Evolutionary conservation across 2,329 filamentous ascomycete genomes (phyloP).

Genomic region (Epichloe aotearoae): DNA sequence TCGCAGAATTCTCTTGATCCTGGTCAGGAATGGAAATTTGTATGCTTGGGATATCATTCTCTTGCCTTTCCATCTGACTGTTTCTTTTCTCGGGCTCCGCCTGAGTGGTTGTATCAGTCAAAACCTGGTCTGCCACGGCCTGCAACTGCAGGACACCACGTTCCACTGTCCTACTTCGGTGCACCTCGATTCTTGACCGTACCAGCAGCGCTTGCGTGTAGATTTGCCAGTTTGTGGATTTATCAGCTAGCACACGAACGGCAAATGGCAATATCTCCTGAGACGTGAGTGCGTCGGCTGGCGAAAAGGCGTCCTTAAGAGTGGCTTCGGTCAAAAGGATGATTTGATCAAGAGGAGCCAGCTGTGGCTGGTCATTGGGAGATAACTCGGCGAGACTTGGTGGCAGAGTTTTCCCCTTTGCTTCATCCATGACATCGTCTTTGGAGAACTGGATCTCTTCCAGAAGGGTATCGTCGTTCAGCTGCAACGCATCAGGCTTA

Average conservation of each 20-base stretch:
- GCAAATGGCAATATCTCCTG: conserved; percentile 91
- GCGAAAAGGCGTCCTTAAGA: conserved; percentile 76
- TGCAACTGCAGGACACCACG: conserved; percentile 85
- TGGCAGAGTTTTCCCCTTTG: conserved; percentile 36
- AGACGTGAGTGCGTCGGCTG: conserved; percentile 72
- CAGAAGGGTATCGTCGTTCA: conserved; percentile 88
- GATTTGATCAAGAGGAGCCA: conserved; percentile 76
- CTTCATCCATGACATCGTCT: conserved; percentile 26
- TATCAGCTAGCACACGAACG: conserved; percentile 72
- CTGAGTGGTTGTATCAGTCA: conserved; percentile 58
- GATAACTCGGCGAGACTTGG: conserved; percentile 49
- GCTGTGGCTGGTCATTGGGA: conserved; percentile 68
- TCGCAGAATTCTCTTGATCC: conserved; percentile 3
- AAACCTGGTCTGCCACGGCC: conserved; percentile 86
- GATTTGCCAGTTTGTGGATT: conserved; percentile 93
- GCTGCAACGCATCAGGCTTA: conserved; percentile 54
- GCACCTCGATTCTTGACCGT: conserved; percentile 78
- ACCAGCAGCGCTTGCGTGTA: conserved; percentile 91
- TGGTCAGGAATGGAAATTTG: conserved; percentile 27
- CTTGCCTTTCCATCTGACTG: conserved; percentile 10
- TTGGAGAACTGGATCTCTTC: conserved; percentile 74
- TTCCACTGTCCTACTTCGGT: conserved; percentile 77
- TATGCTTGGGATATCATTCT: conserved; percentile 31
- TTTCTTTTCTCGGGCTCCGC: conserved; percentile 16
- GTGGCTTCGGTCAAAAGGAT: conserved; percentile 80